phyloP scores from a whole-genome alignment of 1,284 basidiomycete species.

The Ceratobasidium sp. region DNA sequence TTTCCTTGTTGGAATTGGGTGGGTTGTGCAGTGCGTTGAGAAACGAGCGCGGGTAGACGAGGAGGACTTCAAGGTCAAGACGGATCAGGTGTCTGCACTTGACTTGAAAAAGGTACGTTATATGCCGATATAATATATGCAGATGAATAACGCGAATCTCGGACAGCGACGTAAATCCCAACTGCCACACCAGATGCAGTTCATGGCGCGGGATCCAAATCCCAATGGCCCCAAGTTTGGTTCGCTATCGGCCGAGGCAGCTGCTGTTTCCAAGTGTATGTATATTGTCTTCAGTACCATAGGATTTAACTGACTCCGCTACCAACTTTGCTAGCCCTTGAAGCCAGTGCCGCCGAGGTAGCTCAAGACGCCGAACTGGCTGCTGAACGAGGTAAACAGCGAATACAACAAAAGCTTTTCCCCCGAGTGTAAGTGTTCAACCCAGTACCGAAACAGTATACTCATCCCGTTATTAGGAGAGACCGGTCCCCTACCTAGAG shows the following conservation, averaged over 20 bases:
- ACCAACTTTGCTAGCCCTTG: constrained; percentile 1
- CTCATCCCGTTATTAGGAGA: not conserved
- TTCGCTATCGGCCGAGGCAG: constrained; percentile 18
- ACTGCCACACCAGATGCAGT: constrained; percentile 32
- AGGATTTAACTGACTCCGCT: not conserved
- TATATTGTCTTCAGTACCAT: not conserved
- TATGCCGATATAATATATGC: not conserved
- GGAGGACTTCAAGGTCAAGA: constrained; percentile 61
- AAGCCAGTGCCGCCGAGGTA: constrained; percentile 26
- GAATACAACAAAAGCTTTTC: constrained; percentile 19
- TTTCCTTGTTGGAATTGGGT: constrained; percentile 83
- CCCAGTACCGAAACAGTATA: not conserved
- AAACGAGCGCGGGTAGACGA: constrained; percentile 70
- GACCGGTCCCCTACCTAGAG: constrained; percentile 33
- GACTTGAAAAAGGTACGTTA: constrained; percentile 25
- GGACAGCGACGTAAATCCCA: constrained; percentile 25
- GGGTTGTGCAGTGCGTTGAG: constrained; percentile 89
- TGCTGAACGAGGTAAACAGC: constrained; percentile 24
- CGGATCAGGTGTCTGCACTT: constrained; percentile 28
- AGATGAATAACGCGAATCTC: not conserved
- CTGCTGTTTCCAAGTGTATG: constrained; percentile 25
- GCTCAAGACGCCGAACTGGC: constrained; percentile 29
- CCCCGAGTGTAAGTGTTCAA: constrained; percentile 15
- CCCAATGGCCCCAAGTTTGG: constrained; percentile 28
- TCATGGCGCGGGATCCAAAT: constrained; percentile 32